Evolutionary conservation across 2,329 filamentous ascomycete genomes (phyloP).

Genomic region (Ophiostoma ulmi): DNA sequence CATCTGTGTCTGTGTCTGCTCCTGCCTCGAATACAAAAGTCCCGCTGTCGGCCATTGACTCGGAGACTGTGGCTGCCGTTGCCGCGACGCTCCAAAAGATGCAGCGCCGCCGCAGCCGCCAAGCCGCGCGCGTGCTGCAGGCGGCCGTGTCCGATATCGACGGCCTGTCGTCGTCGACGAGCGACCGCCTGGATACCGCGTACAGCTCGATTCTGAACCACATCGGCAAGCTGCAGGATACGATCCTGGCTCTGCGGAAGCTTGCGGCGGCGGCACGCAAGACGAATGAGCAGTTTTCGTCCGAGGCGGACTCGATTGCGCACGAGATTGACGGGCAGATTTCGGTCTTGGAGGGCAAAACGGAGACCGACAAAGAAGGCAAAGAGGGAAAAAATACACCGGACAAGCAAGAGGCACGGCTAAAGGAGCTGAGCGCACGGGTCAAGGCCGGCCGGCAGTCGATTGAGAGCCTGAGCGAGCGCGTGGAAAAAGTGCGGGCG

Average conservation of each 20-base stretch:
- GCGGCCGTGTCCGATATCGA: constrained; percentile 22
- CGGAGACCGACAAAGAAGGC: not conserved
- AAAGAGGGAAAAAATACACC: constrained; percentile 52
- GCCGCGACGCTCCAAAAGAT: constrained; percentile 25
- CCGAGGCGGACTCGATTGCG: constrained; percentile 54
- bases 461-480: constrained; percentile 54
- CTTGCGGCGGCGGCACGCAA: constrained; percentile 58
- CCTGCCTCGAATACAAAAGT: not conserved
- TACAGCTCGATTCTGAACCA: constrained; percentile 71
- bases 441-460: constrained; percentile 56
- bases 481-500: constrained; percentile 59
- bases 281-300: constrained; percentile 54
- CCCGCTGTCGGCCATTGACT: not conserved
- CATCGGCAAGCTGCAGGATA: constrained; percentile 58
- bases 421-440: constrained; percentile 57
- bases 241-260: constrained; percentile 59
- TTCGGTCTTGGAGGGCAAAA: constrained; percentile 7
- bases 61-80: constrained; percentile 22
- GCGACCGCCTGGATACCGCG: constrained; percentile 63
- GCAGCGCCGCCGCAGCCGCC: constrained; percentile 23
- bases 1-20: too few species aligned
- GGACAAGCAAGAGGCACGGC: constrained; percentile 57
- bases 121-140: constrained; percentile 22
- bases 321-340: constrained; percentile 58
- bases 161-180: constrained; percentile 51